phyloP scores from a whole-genome alignment of 768 basidiomycete species.

The Lactarius indigo region DNA sequence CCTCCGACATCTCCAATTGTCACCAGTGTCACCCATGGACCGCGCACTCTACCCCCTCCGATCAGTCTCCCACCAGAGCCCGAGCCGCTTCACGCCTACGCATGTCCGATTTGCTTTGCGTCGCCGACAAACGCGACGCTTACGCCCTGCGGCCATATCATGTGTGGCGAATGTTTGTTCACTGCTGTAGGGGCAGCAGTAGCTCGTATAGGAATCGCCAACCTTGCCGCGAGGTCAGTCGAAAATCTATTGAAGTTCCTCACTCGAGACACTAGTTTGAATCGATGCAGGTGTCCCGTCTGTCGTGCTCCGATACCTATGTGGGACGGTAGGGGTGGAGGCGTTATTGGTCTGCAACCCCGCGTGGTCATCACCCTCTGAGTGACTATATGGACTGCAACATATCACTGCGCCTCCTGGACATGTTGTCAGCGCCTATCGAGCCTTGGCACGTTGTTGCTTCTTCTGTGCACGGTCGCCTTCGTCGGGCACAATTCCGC shows the following conservation, averaged over 20 bases:
- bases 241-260: neutral
- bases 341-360: slow-evolving; percentile 25
- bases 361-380: slow-evolving; percentile 23
- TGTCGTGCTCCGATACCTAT: slow-evolving; percentile 25
- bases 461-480: neutral
- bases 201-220: slow-evolving; percentile 20
- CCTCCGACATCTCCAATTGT: slow-evolving; percentile 14
- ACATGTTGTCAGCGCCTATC: neutral
- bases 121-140: slow-evolving; percentile 25
- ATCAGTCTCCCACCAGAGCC: slow-evolving; percentile 5
- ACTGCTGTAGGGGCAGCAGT: slow-evolving; percentile 23
- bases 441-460: neutral
- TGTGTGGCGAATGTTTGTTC: slow-evolving; percentile 27
- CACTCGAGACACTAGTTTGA: neutral
- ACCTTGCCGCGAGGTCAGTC: slow-evolving; percentile 24
- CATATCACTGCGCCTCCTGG: neutral
- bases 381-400: neutral
- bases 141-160: slow-evolving; percentile 27
- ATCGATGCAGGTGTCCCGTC: slow-evolving; percentile 23
- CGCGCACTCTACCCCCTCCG: neutral
- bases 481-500: neutral
- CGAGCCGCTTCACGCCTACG: slow-evolving; percentile 23
- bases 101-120: slow-evolving; percentile 25
- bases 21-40: neutral
- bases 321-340: slow-evolving; percentile 27